Percentiles rank a stretch among this genome's conserved stretches.
phyloP scores from a whole-genome alignment of 169 alveolate genomes.

The Plasmodium malariae region DNA sequence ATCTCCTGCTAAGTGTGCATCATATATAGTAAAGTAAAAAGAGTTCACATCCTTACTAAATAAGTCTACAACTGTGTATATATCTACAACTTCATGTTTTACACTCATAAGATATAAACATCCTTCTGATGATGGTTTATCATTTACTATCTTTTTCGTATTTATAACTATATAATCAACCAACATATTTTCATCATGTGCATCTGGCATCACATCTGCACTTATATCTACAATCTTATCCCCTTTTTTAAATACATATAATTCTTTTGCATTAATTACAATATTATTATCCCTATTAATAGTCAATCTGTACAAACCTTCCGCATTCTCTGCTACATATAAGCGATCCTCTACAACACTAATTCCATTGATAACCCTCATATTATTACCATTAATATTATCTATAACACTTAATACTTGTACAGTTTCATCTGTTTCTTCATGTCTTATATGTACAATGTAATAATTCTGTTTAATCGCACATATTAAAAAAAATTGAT shows the following conservation, averaged over 20 bases:
- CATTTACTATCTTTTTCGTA: constrained; percentile 23
- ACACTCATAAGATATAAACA: constrained; percentile 1
- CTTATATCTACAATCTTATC: constrained; percentile 44
- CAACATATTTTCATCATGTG: neutral
- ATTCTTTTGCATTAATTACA: neutral
- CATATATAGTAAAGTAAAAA: constrained; percentile 30
- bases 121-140: constrained; percentile 45
- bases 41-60: constrained; percentile 46
- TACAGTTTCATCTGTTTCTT: constrained; percentile 6
- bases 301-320: neutral
- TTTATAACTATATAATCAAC: constrained; percentile 14
- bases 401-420: constrained; percentile 22
- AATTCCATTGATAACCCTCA: constrained; percentile 19
- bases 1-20: constrained; percentile 28
- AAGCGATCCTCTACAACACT: neutral
- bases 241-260: constrained; percentile 9
- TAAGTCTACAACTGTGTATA: constrained; percentile 13
- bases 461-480: constrained; percentile 27
- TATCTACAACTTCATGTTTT: constrained; percentile 8
- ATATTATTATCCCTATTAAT: constrained; percentile 6
- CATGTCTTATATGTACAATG: constrained; percentile 27
- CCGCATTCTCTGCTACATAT: constrained; percentile 51
- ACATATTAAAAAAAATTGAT: constrained; percentile 28
- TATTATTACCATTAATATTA: neutral
- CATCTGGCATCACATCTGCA: neutral